Base-by-base conservation (phyloP, 2,329 filamentous ascomycete species). In the Metarhizium guizhouense region DNA sequence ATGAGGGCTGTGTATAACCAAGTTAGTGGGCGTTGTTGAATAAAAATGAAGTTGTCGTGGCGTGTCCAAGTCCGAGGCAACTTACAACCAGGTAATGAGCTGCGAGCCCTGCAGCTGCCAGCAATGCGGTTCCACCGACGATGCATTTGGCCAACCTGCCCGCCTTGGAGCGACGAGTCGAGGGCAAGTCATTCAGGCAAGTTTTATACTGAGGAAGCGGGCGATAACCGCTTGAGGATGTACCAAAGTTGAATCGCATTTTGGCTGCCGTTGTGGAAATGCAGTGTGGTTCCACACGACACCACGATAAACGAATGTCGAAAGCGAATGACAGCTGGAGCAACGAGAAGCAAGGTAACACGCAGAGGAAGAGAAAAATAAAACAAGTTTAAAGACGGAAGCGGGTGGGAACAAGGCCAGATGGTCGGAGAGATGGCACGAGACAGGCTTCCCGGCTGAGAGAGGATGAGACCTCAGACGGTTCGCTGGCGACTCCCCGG, bases 221-320 rank as follows among this genome's bases (percentile, higher is more conserved):
- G n/a, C 52, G 45, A 54, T 54, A 43, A 6, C 32, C 45, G 11
- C 45, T 47, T 18, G 25, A 18, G 14, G n/a, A n/a, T 54, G 30
- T 48, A 25, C 52, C 52, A 6, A 40, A 34, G 13, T 5, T 48
- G 52, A 49, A 54, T n/a, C 52, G 45, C 52, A 54, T 54, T 14
- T 42, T 43, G 18, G 45, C 34, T 29, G 30, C 18, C 6, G n/a
- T 18, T 3, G 18, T 47, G 5, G 5, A 18, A 18, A 10, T 25
- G 43, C 43, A 14, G 14, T 2, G 40, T 16, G 16, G 2, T 16
- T 42, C 25, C 25, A 25, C 3, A 25, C 25, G 25, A 25, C 14
- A 42, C 14, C 13, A 42, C 8, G 13, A 42, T 16, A 13, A 14
- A 42, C 25, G 20, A 48, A 48, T 5, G 25, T 14, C 25, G 13